Conservation (phyloP, 106 monocot genomes). For the Allium cepa region DNA sequence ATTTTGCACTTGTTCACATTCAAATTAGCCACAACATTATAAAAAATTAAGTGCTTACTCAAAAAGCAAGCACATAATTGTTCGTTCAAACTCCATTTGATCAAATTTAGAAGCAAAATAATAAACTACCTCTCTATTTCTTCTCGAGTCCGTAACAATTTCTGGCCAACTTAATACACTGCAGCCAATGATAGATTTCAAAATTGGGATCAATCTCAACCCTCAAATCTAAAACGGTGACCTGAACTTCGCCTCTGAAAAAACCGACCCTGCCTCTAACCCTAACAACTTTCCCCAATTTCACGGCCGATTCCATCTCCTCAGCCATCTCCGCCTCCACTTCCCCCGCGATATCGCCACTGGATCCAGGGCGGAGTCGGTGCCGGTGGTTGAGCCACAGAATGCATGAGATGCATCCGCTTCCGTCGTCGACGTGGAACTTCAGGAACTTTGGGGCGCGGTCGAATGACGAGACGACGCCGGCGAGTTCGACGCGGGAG, state of each 20-base stretch:
- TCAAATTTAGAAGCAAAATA: no score
- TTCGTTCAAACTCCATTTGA: no score
- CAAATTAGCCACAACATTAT: no score
- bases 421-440: slow-evolving; percentile 81
- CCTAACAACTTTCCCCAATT: slow-evolving; percentile 52
- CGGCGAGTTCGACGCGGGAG: slow-evolving; percentile 40
- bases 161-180: slow-evolving; percentile 49
- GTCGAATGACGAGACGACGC: slow-evolving; percentile 43
- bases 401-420: slow-evolving; percentile 73
- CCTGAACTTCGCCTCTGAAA: slow-evolving; percentile 45
- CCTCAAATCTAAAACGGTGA: slow-evolving; percentile 59
- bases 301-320: slow-evolving; percentile 28
- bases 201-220: slow-evolving; percentile 75
- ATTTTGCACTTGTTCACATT: no score
- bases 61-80: no score
- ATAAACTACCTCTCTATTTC: neutral
- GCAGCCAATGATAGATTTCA: slow-evolving; percentile 65
- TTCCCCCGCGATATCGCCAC: slow-evolving; percentile 7
- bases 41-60: no score
- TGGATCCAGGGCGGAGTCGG: neutral
- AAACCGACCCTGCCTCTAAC: slow-evolving; percentile 56
- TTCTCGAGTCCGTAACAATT: slow-evolving; percentile 18
- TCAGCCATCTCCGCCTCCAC: slow-evolving; percentile 17
- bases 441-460: slow-evolving; percentile 37
- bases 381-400: slow-evolving; percentile 82